Percentiles rank a stretch among this genome's conserved stretches.
Conservation (phyloP, 768 basidiomycete genomes). For the Agrocybe praecox region DNA sequence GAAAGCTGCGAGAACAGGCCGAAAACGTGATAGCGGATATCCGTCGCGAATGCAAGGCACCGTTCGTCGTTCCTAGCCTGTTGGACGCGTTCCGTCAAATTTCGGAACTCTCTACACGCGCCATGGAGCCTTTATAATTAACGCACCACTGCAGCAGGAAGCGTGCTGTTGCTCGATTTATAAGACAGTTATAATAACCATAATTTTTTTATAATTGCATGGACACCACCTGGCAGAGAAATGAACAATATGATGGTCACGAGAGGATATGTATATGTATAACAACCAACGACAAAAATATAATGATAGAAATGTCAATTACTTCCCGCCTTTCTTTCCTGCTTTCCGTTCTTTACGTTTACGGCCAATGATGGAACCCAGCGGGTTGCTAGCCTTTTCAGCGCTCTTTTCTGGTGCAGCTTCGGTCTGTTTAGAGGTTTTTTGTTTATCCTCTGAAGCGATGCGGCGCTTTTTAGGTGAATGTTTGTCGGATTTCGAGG, state of each 20-base stretch:
- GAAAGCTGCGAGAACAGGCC: constrained; percentile 35
- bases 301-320: not conserved
- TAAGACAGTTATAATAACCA: too few relatives aligned
- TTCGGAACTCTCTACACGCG: constrained; percentile 43
- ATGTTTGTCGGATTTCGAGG: constrained; percentile 10
- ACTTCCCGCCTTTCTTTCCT: constrained; percentile 28
- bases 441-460: constrained; percentile 8
- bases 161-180: too few relatives aligned
- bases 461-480: constrained; percentile 20
- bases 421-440: constrained; percentile 4
- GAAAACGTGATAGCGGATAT: constrained; percentile 50
- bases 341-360: constrained; percentile 73
- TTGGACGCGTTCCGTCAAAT: constrained; percentile 54
- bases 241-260: not conserved
- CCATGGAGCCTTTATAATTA: constrained; percentile 18
- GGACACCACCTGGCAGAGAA: not conserved
- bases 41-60: constrained; percentile 48
- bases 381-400: constrained; percentile 29
- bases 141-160: too few relatives aligned
- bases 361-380: constrained; percentile 78
- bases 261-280: not conserved
- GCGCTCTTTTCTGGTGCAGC: not conserved
- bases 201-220: too few relatives aligned
- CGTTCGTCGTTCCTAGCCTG: constrained; percentile 60
- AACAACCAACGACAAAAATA: not conserved